Percentiles rank a stretch among this genome's conserved stretches.
Evolutionary conservation across 805 yeast species (phyloP).

Genomic region (Candida ascalaphidarum): DNA sequence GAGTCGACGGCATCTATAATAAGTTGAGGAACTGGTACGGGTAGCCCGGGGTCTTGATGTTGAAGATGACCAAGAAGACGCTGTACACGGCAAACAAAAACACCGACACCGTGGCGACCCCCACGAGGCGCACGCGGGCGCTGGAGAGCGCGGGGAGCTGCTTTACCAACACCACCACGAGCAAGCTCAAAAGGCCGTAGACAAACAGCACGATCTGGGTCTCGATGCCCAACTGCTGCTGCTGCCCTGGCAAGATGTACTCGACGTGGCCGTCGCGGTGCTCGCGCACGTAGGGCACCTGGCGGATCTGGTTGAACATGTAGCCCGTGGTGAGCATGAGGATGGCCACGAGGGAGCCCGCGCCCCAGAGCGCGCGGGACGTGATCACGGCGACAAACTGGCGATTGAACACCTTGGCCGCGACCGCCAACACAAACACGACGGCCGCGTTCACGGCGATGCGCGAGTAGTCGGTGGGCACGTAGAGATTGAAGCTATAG

Average conservation of each 20-base stretch:
- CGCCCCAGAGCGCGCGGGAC: constrained; percentile 66
- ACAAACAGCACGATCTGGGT: constrained; percentile 75
- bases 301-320: constrained; percentile 87
- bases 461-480: constrained; percentile 35
- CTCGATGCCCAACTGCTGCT: constrained; percentile 76
- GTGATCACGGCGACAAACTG: constrained; percentile 32
- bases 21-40: constrained; percentile 53
- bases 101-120: constrained; percentile 35
- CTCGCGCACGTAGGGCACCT: constrained; percentile 52
- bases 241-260: constrained; percentile 51
- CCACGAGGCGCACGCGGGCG: constrained; percentile 38
- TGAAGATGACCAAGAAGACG: constrained; percentile 56
- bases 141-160: constrained; percentile 43
- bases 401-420: constrained; percentile 16
- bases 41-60: constrained; percentile 63
- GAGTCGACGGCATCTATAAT: constrained; percentile 1
- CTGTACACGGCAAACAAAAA: constrained; percentile 53
- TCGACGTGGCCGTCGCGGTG: constrained; percentile 25
- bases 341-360: constrained; percentile 50
- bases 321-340: constrained; percentile 78
- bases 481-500: constrained; percentile 23
- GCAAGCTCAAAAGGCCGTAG: constrained; percentile 60
- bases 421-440: constrained; percentile 19
- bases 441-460: constrained; percentile 26
- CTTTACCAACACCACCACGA: constrained; percentile 49